A percentile compares a stretch with the other conserved stretches of the same genome.
Conservation (phyloP, 2,329 filamentous ascomycete genomes). For the Colletotrichum destructivum region DNA sequence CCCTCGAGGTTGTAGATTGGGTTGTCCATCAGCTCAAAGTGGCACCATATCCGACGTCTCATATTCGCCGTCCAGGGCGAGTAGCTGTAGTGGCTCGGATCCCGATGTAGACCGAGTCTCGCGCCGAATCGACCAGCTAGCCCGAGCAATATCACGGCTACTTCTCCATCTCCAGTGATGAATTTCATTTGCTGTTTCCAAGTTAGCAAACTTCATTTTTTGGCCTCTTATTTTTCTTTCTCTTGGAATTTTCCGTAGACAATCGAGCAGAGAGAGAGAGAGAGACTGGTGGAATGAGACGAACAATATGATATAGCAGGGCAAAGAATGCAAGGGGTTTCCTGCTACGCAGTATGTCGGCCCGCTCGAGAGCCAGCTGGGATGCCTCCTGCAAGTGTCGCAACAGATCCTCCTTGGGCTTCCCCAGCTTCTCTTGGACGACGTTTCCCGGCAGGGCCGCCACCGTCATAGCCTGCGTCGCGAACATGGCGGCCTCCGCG, state of each 20-base stretch:
- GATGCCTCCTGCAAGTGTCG: constrained; percentile 33
- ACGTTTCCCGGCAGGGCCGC: constrained; percentile 29
- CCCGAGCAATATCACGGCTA: constrained; percentile 28
- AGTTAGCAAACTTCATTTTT: background rate
- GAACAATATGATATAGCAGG: constrained; percentile 36
- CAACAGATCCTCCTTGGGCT: constrained; percentile 24
- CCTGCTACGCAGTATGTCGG: constrained; percentile 34
- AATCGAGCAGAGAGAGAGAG: background rate
- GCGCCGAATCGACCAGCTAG: constrained; percentile 37
- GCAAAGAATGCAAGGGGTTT: constrained; percentile 30
- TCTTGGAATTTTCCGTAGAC: too few relatives aligned
- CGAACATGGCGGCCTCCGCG: constrained; percentile 33
- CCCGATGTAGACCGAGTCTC: constrained; percentile 33
- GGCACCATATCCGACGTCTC: constrained; percentile 30
- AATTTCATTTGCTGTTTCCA: constrained; percentile 35
- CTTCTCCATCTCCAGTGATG: constrained; percentile 32
- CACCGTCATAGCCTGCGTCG: constrained; percentile 39
- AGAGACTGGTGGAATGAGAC: background rate
- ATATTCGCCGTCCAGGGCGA: constrained; percentile 33
- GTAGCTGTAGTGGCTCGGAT: constrained; percentile 39
- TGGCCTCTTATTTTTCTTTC: too few relatives aligned
- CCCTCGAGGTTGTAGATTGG: constrained; percentile 42
- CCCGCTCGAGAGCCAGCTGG: constrained; percentile 31
- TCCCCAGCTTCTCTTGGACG: constrained; percentile 23
- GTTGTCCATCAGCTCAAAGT: constrained; percentile 43